Evolutionary conservation across 345 rosid genomes (phyloP).

Genomic region (Moringa oleifera): DNA sequence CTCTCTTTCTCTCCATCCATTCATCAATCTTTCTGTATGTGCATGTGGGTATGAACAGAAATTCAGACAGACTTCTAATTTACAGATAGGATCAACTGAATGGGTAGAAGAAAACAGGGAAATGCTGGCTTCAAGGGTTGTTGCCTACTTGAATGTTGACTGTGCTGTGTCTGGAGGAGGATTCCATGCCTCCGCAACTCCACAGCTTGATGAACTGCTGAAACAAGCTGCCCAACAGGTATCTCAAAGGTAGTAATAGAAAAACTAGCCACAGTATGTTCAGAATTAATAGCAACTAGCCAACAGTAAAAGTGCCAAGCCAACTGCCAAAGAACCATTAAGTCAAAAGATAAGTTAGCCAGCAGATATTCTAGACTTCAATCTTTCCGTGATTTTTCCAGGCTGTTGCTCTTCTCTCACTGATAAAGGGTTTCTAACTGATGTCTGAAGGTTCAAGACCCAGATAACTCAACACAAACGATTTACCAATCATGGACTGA

Average conservation of each 20-base stretch:
- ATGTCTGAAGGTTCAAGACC: conserved; percentile 59
- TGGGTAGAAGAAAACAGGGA: conserved; percentile 92
- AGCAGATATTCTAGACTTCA: neutral
- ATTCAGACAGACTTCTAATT: conserved; percentile 1
- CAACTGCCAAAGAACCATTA: neutral
- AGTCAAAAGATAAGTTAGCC: neutral
- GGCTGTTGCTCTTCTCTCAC: conserved; percentile 5
- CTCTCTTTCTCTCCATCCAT: conserved; percentile 8
- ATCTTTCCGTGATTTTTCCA: neutral
- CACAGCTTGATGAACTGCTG: conserved; percentile 73
- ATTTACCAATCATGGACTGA: conserved; percentile 61
- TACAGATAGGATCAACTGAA: conserved; percentile 85
- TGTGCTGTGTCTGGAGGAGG: conserved; percentile 57
- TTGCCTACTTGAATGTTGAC: conserved; percentile 77
- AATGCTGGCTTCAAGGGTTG: conserved; percentile 57
- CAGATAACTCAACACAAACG: conserved; percentile 64
- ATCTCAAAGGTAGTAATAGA: conserved; percentile 6
- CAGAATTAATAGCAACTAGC: neutral
- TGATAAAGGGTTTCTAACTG: conserved; percentile 1
- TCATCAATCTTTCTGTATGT: neutral
- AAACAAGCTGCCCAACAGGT: conserved; percentile 62
- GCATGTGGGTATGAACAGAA: neutral
- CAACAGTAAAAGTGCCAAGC: neutral
- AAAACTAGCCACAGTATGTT: neutral
- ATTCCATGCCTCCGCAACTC: conserved; percentile 64